These are phyloP conservation scores for Spathaspora jeffriesii DNA, from an alignment of 1,139 yeast species.

Conservation along the genomic window DNA sequence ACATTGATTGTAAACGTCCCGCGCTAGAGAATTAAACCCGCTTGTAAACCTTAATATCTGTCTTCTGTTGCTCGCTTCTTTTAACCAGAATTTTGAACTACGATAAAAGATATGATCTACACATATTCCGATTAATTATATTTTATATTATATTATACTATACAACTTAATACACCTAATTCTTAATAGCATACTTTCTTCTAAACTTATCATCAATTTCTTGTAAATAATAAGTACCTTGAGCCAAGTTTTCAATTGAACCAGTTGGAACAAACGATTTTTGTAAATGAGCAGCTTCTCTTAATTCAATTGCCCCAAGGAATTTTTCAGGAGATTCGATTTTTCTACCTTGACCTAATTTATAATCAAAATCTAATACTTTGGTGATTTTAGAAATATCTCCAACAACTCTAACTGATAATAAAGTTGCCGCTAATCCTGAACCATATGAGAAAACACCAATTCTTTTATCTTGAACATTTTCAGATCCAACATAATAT, in stretches of 20 bases:
- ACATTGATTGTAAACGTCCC: too few relatives aligned
- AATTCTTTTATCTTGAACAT: constrained; percentile 79
- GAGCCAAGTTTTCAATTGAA: constrained; percentile 63
- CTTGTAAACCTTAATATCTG: not conserved
- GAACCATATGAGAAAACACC: constrained; percentile 98
- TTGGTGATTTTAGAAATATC: constrained; percentile 73
- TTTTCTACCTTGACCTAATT: constrained; percentile 65
- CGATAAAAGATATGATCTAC: too few relatives aligned
- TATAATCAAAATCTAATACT: constrained; percentile 66
- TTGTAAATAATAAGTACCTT: constrained; percentile 84
- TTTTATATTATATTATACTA: not conserved
- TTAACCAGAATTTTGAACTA: too few relatives aligned
- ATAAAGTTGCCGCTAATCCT: constrained; percentile 92
- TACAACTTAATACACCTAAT: constrained; percentile 23
- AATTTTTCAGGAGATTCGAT: constrained; percentile 76
- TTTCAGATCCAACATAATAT: constrained; percentile 71
- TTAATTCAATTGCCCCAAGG: constrained; percentile 76
- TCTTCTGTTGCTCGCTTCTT: too few relatives aligned
- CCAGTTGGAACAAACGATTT: constrained; percentile 82
- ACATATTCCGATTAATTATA: too few relatives aligned
- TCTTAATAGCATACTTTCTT: constrained; percentile 72
- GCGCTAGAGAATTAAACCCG: too few relatives aligned
- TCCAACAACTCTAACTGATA: constrained; percentile 77
- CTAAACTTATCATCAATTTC: constrained; percentile 88
- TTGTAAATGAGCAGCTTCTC: constrained; percentile 88